Percentiles rank a stretch among this genome's conserved stretches.
phyloP scores from a whole-genome alignment of 257 asterid genomes.

The Lantana camara region DNA sequence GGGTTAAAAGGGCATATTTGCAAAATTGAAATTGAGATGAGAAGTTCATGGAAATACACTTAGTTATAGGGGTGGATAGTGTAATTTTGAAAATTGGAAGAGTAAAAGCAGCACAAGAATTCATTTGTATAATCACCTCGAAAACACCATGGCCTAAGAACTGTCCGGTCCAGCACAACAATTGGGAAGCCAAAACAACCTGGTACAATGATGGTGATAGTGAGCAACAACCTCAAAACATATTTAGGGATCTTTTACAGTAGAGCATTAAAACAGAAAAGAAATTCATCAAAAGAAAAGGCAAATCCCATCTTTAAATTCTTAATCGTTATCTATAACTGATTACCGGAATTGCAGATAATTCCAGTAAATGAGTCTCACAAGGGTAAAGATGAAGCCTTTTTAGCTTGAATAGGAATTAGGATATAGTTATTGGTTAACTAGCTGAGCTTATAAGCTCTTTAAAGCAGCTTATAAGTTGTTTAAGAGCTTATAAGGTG shows the following conservation, averaged over 20 bases:
- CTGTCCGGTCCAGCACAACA: constrained; percentile 96
- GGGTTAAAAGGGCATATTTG: no score
- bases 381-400: no score
- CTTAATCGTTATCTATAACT: neutral
- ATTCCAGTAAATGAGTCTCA: neutral
- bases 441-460: no score
- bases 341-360: neutral
- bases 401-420: no score
- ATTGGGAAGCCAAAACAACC: constrained; percentile 82
- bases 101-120: neutral
- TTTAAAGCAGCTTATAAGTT: no score
- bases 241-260: neutral
- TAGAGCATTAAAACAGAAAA: neutral
- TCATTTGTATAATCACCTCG: constrained; percentile 81
- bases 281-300: neutral
- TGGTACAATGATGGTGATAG: constrained; percentile 34
- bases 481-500: no score
- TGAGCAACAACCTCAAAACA: constrained; percentile 14
- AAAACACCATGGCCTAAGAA: constrained; percentile 91
- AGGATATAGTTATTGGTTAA: no score
- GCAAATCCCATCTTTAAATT: neutral
- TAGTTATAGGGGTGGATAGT: no score
- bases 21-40: no score
- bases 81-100: no score
- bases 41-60: no score